Evolutionary conservation across 495 filamentous ascomycete genomes (phyloP).

Genomic region (Bombardia bombarda): DNA sequence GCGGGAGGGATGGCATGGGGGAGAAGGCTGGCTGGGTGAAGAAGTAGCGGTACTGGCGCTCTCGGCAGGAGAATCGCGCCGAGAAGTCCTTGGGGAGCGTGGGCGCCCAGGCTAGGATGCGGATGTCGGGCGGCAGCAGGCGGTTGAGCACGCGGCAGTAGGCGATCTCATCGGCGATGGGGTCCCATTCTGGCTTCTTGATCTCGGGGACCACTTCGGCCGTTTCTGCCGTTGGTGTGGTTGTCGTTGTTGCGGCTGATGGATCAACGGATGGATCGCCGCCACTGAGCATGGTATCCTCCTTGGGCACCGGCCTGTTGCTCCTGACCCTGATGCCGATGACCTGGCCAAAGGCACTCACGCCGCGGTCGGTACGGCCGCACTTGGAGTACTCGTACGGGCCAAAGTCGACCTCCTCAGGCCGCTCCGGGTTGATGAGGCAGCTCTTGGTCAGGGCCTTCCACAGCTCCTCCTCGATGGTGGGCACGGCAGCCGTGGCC

Average conservation of each 20-base stretch:
- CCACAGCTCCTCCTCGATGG: conserved; percentile 88
- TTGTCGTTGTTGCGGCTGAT: background rate
- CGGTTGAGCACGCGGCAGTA: conserved; percentile 78
- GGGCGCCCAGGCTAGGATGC: conserved; percentile 89
- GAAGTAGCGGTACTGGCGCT: conserved; percentile 88
- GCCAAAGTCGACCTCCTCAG: conserved; percentile 57
- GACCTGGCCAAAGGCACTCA: conserved; percentile 96
- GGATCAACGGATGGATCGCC: background rate
- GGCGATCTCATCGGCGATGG: conserved; percentile 70
- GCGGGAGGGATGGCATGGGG: conserved; percentile 39
- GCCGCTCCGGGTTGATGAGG: conserved; percentile 64
- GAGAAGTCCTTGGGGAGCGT: conserved; percentile 69
- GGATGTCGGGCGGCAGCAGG: conserved; percentile 80
- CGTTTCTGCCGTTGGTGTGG: background rate
- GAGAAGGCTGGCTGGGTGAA: conserved; percentile 88
- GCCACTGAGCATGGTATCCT: background rate
- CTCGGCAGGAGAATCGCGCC: conserved; percentile 86
- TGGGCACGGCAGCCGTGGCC: conserved; percentile 54
- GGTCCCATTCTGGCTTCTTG: conserved; percentile 47
- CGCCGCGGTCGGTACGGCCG: conserved; percentile 84
- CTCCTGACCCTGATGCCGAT: conserved; percentile 75
- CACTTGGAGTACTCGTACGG: conserved; percentile 88
- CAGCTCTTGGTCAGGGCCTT: conserved; percentile 73
- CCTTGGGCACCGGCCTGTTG: conserved; percentile 47
- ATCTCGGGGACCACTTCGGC: background rate